Evolutionary conservation across 768 basidiomycete species (phyloP).

Genomic region (Leccinum longicurvipes): DNA sequence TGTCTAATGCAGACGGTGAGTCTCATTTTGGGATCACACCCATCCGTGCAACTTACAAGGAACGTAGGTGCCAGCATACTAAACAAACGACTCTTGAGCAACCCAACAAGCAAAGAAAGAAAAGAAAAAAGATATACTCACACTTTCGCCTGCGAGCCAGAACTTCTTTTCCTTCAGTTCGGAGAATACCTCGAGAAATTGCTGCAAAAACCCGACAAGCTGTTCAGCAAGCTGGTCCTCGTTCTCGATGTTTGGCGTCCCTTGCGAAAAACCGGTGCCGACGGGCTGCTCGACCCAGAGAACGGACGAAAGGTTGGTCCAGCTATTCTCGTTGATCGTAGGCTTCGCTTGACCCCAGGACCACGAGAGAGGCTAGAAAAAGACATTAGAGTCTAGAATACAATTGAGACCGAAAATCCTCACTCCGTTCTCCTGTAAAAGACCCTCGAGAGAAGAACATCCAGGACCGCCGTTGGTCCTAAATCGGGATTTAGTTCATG

Average conservation of each 20-base stretch:
- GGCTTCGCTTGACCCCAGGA: conserved; percentile 59
- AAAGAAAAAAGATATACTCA: conserved; percentile 32
- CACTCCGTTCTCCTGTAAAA: conserved; percentile 74
- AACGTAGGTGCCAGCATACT: conserved; percentile 76
- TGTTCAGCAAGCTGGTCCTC: conserved; percentile 58
- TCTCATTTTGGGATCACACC: conserved; percentile 23
- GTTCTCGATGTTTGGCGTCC: conserved; percentile 56
- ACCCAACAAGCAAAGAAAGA: background rate
- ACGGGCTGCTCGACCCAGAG: conserved; percentile 79
- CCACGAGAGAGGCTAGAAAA: conserved; percentile 63
- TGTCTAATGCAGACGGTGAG: conserved; percentile 41
- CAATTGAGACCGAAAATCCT: conserved; percentile 21
- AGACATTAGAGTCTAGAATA: conserved; percentile 10
- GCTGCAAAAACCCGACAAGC: conserved; percentile 58
- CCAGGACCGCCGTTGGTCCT: conserved; percentile 85
- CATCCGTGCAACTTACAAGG: conserved; percentile 40
- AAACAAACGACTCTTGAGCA: background rate
- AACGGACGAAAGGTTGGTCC: conserved; percentile 76
- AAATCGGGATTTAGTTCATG: background rate
- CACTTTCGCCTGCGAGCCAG: conserved; percentile 72
- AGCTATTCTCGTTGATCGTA: conserved; percentile 63
- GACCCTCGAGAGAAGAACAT: conserved; percentile 69
- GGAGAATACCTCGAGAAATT: conserved; percentile 71
- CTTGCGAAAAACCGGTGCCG: conserved; percentile 76
- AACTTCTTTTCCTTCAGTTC: conserved; percentile 73